Percentiles rank a stretch among this genome's conserved stretches.
phyloP scores from a whole-genome alignment of 192 early-diverging fungal genomes.

The Linnemannia schmuckeri region DNA sequence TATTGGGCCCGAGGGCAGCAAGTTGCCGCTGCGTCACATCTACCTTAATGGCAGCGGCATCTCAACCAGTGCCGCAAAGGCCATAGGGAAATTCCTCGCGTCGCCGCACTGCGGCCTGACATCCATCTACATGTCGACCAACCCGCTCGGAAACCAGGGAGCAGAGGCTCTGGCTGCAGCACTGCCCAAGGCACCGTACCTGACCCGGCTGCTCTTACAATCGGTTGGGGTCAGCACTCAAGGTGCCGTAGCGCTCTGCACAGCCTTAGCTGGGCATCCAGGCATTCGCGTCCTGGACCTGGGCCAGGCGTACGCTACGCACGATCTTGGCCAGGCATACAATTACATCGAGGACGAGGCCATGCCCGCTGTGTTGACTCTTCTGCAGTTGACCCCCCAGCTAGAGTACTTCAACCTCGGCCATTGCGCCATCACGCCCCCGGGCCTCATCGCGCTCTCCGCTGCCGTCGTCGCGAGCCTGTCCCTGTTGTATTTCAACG shows the following conservation, averaged over 20 bases:
- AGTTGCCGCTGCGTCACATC: slow-evolving; percentile 15
- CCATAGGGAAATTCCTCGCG: slow-evolving; percentile 13
- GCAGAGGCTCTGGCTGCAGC: slow-evolving; percentile 5
- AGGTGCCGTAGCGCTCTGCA: slow-evolving; percentile 1
- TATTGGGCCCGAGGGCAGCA: slow-evolving; percentile 12
- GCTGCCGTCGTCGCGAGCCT: neutral
- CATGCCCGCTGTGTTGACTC: no score
- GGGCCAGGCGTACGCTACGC: no score
- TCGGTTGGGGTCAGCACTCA: slow-evolving; percentile 17
- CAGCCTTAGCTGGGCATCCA: slow-evolving; percentile 9
- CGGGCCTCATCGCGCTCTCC: no score
- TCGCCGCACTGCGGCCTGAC: slow-evolving; percentile 12
- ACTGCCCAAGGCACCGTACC: slow-evolving; percentile 4
- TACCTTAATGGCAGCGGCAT: slow-evolving; percentile 18
- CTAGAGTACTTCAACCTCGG: no score
- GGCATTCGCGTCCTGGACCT: neutral
- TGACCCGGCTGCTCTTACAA: neutral
- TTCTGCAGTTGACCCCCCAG: no score
- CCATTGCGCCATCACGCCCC: no score
- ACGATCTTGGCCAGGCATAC: no score
- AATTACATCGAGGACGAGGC: no score
- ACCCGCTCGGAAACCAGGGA: slow-evolving; percentile 18
- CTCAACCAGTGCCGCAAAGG: slow-evolving; percentile 7
- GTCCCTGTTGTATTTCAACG: neutral
- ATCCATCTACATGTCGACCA: slow-evolving; percentile 14